Base-by-base conservation (phyloP, 179 eudicot species). In the Spergularia azorica region DNA sequence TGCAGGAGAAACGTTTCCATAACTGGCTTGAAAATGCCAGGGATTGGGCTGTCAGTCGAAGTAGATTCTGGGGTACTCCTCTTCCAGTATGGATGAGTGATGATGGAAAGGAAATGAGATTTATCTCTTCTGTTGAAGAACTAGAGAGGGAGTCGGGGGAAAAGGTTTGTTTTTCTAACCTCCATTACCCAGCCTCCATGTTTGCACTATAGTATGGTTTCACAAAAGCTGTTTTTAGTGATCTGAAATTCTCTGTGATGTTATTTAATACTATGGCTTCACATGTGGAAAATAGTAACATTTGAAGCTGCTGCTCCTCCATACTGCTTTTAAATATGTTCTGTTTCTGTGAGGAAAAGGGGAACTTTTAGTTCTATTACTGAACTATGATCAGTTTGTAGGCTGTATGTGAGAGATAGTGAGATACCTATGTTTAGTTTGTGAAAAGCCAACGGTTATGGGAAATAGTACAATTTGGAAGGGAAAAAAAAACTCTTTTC, bases 11-110 rank as follows among this genome's bases (percentile, higher is more conserved):
- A 76, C 96, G 98, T 13, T 95, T 95, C 81, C 99, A 95, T 78
- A 95, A 95, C 77, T 95, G 99, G 99, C 89, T 95, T 17, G 98
- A 95, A 88, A 95, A 95, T 89, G 99, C 98, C n/a, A 91, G 99
- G 83, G 99, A 95, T 70, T 95, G 99, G 99, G 97, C 98, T 38
- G 91, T 95, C 43, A 93, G 98, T 84, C 88, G 99, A 80, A 95
- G 99, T 85, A 85, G 99, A 84, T 95, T 95, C 79, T 95, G 99
- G 99, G 99, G 98, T 50, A 95, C 98, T n/a, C 99, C 99, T 80
- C 97, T 95, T 82, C 99, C 98, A 36, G 77, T 94, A 13, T 94
- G 98, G 99, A 85, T 86, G 67, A 95, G 99, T 83, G 90, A 90
- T 38, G 96, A 95, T 81, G 94, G 97, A 20, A 87, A 83, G 78